Evolutionary conservation across 306 rosid species (phyloP).

Genomic region (Rosa rugosa): DNA sequence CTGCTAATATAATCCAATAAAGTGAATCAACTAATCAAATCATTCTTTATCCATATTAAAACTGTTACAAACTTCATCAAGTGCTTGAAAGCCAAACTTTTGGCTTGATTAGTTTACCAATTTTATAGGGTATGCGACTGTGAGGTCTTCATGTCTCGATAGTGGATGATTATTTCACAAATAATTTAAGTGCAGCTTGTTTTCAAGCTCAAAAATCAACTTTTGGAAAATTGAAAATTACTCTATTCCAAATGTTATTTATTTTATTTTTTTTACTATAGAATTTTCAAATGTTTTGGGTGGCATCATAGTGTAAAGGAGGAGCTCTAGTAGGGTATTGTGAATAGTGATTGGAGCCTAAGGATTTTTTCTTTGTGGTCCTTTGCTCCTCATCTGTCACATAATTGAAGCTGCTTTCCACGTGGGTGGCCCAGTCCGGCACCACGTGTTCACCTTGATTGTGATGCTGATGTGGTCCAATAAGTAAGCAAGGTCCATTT

Average conservation of each 20-base stretch:
- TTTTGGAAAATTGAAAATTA: slow-evolving; percentile 2
- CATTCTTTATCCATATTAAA: slow-evolving; percentile 1
- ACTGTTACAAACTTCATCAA: background rate
- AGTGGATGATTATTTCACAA: background rate
- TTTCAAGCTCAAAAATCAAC: slow-evolving; percentile 9
- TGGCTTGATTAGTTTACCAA: slow-evolving; percentile 19
- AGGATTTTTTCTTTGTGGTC: slow-evolving; percentile 36
- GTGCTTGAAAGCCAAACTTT: slow-evolving; percentile 18
- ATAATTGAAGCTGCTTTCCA: slow-evolving; percentile 53
- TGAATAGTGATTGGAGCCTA: slow-evolving; percentile 46
- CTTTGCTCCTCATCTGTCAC: slow-evolving; percentile 26
- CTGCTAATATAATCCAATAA: slow-evolving; percentile 1
- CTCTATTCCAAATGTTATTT: background rate
- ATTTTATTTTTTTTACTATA: too few species aligned
- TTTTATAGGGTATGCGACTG: slow-evolving; percentile 5
- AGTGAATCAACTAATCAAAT: slow-evolving; percentile 23
- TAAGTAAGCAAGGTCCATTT: slow-evolving; percentile 28
- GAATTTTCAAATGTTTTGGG: background rate
- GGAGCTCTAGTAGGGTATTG: slow-evolving; percentile 32
- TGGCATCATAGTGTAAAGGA: slow-evolving; percentile 23
- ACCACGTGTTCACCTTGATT: slow-evolving; percentile 37
- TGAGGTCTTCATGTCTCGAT: slow-evolving; percentile 10
- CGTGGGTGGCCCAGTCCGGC: slow-evolving; percentile 29
- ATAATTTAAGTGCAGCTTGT: background rate
- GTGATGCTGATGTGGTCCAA: slow-evolving; percentile 35